Evolutionary conservation across 1,284 basidiomycete species (phyloP).

Genomic region (Marasmius fiardii): DNA sequence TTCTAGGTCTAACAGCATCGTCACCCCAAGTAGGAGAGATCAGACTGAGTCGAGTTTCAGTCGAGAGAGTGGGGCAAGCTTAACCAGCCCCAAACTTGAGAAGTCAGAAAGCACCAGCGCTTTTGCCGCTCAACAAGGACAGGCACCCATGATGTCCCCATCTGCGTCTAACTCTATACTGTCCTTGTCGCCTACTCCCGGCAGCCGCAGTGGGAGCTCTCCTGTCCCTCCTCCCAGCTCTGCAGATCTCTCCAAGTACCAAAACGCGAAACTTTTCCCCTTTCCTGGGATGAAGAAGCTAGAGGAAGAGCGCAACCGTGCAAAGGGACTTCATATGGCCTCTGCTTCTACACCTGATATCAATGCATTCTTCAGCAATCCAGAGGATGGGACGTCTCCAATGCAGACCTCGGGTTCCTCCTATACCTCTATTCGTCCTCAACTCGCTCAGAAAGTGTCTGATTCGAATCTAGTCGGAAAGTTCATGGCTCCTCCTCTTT

Average conservation of each 20-base stretch:
- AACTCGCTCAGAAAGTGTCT: conserved; percentile 53
- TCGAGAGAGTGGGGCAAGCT: conserved; percentile 70
- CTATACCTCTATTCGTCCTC: neutral
- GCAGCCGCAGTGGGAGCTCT: conserved; percentile 52
- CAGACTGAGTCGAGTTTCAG: conserved; percentile 69
- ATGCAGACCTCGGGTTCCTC: conserved; percentile 1
- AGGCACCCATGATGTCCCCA: conserved; percentile 53
- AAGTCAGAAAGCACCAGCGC: conserved; percentile 40
- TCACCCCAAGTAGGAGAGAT: conserved; percentile 58
- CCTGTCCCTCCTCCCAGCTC: conserved; percentile 68
- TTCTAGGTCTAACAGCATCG: conserved; percentile 73
- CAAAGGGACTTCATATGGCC: conserved; percentile 43
- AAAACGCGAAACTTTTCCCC: conserved; percentile 80
- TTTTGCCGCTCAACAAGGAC: conserved; percentile 34
- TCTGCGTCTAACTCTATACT: conserved; percentile 52
- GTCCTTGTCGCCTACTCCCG: conserved; percentile 51
- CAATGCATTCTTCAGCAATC: conserved; percentile 39
- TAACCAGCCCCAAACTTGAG: conserved; percentile 56
- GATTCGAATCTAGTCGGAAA: conserved; percentile 57
- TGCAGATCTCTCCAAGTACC: conserved; percentile 56
- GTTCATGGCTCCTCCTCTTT: conserved; percentile 41
- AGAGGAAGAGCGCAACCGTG: conserved; percentile 66
- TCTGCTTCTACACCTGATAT: conserved; percentile 65
- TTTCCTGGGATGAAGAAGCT: conserved; percentile 83
- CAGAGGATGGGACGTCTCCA: conserved; percentile 16